Evolutionary conservation across 148 eudicot species (phyloP), one percentile per base, ranked within the genome.

Genomic region (Persicaria tinctoria): DNA sequence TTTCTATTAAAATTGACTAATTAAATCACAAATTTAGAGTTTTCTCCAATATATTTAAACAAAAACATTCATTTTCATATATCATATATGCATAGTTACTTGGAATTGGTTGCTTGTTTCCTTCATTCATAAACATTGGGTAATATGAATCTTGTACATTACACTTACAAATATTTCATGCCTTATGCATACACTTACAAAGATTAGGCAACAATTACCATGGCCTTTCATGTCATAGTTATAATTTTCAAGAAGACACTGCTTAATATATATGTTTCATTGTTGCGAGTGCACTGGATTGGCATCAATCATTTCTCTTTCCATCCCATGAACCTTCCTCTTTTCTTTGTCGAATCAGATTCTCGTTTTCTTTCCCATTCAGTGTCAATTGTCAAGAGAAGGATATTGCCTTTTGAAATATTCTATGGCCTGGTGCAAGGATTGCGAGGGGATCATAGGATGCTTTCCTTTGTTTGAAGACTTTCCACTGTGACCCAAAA

Each of bases 391-490:
- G 53, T 88, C 82, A 88, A 80, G 81, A 87, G 77, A 81, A 63
- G 4, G 89, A 77, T 78, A 72, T 46, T 23, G 84, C 83, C 81
- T 93, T 89, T 76, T 77, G 88, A 76, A 94, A 94, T 71, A 95
- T 90, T 72, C 83, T 82, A 51, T 95, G 98, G 8, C 98, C 97
- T 17, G 98, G 98, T 46, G 93, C 91, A 63, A 90, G 93, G 69
- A 95, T 89, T 11, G 97, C 88, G 66, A 87, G 76, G 32, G 98
- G 98, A 81, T 95, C 98, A 78, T 90, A 95, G 13, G 81, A 83
- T 66, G 80, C 78, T 83, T 95, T 95, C 76, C 88, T 89, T 77
- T 78, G 83, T 54, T 27, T 72, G 74, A 95, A 89, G 47, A 59
- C 63, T 73, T 90, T 84, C 98, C 98, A 95, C 10, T 55, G 83